phyloP scores from a whole-genome alignment of 2,329 filamentous ascomycete species.

The Westerdykella ornata region DNA sequence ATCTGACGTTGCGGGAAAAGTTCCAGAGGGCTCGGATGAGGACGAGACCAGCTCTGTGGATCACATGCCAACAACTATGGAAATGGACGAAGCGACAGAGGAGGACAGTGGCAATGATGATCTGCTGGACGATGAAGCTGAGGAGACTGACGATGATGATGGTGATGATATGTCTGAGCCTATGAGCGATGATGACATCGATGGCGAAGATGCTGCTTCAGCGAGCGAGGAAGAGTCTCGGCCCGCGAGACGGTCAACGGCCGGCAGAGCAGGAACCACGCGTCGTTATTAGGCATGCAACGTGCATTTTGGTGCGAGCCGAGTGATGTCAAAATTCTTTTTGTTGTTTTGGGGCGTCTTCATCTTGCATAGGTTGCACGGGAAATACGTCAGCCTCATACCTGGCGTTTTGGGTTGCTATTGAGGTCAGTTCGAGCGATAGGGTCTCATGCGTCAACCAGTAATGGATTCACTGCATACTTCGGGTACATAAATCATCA shows the following conservation, averaged over 20 bases:
- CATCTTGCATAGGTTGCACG: neutral
- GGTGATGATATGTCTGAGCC: conserved; percentile 44
- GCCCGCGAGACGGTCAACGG: conserved; percentile 30
- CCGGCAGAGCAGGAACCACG: conserved; percentile 25
- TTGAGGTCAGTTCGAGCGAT: too few species aligned
- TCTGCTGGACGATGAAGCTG: conserved; percentile 48
- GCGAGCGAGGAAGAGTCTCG: conserved; percentile 40
- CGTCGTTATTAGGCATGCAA: conserved; percentile 18
- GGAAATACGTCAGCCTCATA: too few species aligned
- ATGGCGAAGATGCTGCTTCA: conserved; percentile 40
- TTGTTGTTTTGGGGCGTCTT: neutral
- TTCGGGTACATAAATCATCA: too few species aligned
- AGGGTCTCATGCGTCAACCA: too few species aligned
- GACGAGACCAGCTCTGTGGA: conserved; percentile 46
- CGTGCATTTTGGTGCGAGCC: neutral
- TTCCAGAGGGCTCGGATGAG: conserved; percentile 22
- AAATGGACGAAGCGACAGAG: conserved; percentile 36
- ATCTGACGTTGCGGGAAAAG: conserved; percentile 5
- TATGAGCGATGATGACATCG: conserved; percentile 42
- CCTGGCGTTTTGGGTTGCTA: too few species aligned
- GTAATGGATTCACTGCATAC: too few species aligned
- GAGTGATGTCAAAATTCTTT: neutral
- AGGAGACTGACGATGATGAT: conserved; percentile 43
- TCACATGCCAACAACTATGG: conserved; percentile 50
- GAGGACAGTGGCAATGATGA: conserved; percentile 55